Percentiles rank a stretch among this genome's conserved stretches.
Conservation (phyloP, 768 basidiomycete genomes). For the Phylloporus sp. region DNA sequence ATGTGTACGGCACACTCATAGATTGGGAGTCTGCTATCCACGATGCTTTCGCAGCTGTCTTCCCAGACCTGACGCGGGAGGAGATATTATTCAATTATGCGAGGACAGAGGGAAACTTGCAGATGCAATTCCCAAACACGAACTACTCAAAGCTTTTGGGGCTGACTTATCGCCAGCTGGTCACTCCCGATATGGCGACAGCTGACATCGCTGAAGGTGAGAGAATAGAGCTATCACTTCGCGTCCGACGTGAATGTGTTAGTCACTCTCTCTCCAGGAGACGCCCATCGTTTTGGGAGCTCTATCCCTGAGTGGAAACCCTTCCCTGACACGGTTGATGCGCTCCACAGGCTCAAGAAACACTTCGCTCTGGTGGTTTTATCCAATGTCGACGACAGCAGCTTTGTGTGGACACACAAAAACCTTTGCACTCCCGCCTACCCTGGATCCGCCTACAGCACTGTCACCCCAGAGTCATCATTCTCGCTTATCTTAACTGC, state of each 20-base stretch:
- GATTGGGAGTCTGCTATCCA: slow-evolving; percentile 76
- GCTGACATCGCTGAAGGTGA: slow-evolving; percentile 23
- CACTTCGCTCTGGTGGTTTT: slow-evolving; percentile 69
- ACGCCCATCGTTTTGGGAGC: slow-evolving; percentile 51
- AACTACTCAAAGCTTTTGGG: slow-evolving; percentile 62
- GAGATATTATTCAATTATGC: slow-evolving; percentile 52
- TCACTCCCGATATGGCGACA: slow-evolving; percentile 36
- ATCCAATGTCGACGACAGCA: slow-evolving; percentile 68
- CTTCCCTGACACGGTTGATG: slow-evolving; percentile 63
- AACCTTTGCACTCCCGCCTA: slow-evolving; percentile 35
- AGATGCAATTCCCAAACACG: slow-evolving; percentile 53
- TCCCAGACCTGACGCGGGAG: slow-evolving; percentile 14
- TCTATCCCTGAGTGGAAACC: slow-evolving; percentile 61
- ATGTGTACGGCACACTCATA: slow-evolving; percentile 73
- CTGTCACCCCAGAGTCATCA: slow-evolving; percentile 44
- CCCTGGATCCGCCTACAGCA: slow-evolving; percentile 35
- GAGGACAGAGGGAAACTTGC: slow-evolving; percentile 53
- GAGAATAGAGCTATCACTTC: slow-evolving; percentile 19
- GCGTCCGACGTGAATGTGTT: neutral
- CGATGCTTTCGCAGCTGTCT: slow-evolving; percentile 37
- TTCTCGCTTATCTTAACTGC: slow-evolving; percentile 70
- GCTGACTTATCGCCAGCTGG: slow-evolving; percentile 31
- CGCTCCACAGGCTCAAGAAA: slow-evolving; percentile 55
- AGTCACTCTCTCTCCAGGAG: neutral
- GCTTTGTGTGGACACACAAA: slow-evolving; percentile 58